phyloP scores from a whole-genome alignment of 768 basidiomycete species.

The Kwoniella sp. region DNA sequence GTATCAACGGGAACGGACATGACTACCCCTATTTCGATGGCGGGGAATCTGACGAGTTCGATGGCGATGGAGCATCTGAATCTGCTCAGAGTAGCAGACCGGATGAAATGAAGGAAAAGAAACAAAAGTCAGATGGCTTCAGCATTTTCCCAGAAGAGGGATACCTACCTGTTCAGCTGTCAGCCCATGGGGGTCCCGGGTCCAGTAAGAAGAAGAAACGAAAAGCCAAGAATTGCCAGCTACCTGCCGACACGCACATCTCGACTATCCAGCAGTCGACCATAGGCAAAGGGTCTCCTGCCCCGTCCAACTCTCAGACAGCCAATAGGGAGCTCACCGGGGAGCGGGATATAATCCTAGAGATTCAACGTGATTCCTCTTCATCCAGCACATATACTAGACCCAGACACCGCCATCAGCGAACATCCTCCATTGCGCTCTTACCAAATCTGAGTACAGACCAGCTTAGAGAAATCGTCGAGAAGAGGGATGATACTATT shows the following conservation, averaged over 20 bases:
- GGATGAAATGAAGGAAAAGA: slow-evolving; percentile 12
- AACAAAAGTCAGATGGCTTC: slow-evolving; percentile 28
- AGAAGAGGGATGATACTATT: slow-evolving; percentile 39
- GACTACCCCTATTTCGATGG: background rate
- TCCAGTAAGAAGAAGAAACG: slow-evolving; percentile 35
- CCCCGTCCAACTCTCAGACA: background rate
- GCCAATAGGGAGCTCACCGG: background rate
- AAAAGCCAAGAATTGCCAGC: slow-evolving; percentile 18
- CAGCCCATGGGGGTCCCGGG: background rate
- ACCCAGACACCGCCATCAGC: slow-evolving; percentile 7
- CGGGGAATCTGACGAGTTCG: slow-evolving; percentile 8
- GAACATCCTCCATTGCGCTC: slow-evolving; percentile 19
- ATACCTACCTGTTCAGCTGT: slow-evolving; percentile 28
- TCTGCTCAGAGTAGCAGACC: background rate
- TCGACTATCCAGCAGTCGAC: background rate
- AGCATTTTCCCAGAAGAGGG: slow-evolving; percentile 47
- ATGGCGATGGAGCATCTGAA: slow-evolving; percentile 1
- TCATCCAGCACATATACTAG: background rate
- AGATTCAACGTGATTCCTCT: background rate
- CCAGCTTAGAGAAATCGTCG: slow-evolving; percentile 43
- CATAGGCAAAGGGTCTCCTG: background rate
- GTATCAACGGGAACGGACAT: slow-evolving; percentile 6
- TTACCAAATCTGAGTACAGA: slow-evolving; percentile 20
- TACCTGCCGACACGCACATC: background rate
- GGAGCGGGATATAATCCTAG: background rate